Base-by-base conservation (phyloP, 805 yeast genomes). In the Candida tallmaniae region DNA sequence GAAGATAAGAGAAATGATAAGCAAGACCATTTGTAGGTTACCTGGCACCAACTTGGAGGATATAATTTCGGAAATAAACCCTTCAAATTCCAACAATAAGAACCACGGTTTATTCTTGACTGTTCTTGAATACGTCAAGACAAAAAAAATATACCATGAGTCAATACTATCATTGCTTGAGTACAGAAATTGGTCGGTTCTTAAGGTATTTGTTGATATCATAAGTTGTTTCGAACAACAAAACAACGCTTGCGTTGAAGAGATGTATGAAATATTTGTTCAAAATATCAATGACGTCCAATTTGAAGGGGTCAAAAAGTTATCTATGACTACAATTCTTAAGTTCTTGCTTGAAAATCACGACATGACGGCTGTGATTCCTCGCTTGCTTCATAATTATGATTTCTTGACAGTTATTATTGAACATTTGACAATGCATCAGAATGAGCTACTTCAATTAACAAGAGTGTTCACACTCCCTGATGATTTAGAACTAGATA, bases 1-100 rank as follows among this genome's bases (percentile, higher is more conserved):
- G 96, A 87, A 87, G 47, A 71, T 93, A 6, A 71, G 98, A 42
- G 96, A 89, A 50, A 74, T 85, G 75, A 83, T 95, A 0, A 85
- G 96, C 0, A 69, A 79, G 49, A 74, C 87, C 4, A 48, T 85
- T 2, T 74, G 81, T 21, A 31, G 3, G 23, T 35, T 0, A 44
- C 72, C 13, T 6, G 17, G 11, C 20, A 31, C 27, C 5, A 18
- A 29, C 0, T 38, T 56, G 20, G n/a, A n/a, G n/a, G n/a, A n/a
- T n/a, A n/a, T n/a, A n/a, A n/a, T n/a, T n/a, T n/a, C n/a, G n/a
- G n/a, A n/a, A n/a, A n/a, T n/a, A n/a, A n/a, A n/a, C n/a, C n/a
- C n/a, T n/a, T n/a, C n/a, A n/a, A n/a, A n/a, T n/a, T n/a, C n/a
- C n/a, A n/a, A n/a, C 4, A 48, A 50, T 29, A 30, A 33, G 14